Conservation (phyloP, 208 protist species). For the Leishmania martiniquensis region DNA sequence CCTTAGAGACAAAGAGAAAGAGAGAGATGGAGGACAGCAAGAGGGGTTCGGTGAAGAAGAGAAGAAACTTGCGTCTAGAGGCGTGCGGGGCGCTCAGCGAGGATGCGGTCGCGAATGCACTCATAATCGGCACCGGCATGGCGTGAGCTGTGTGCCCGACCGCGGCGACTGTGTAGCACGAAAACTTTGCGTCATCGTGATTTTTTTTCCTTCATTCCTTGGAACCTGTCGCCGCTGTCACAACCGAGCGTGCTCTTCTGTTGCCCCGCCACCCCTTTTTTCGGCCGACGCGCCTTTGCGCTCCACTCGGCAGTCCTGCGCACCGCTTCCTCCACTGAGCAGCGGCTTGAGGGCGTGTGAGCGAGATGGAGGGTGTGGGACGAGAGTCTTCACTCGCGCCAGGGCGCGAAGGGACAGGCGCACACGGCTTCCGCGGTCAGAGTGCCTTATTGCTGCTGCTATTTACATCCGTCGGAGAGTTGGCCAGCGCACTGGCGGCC, state of each 20-base stretch:
- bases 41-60: too few relatives aligned
- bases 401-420: neutral
- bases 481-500: neutral
- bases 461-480: neutral
- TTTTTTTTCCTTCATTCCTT: neutral
- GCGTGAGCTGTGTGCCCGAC: neutral
- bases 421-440: neutral
- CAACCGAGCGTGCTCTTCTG: neutral
- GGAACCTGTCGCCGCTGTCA: neutral
- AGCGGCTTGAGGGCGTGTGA: neutral
- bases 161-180: neutral
- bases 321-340: neutral
- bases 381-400: neutral
- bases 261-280: neutral
- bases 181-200: neutral
- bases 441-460: neutral
- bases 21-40: neutral
- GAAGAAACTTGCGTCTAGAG: too few relatives aligned
- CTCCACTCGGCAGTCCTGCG: neutral
- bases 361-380: neutral
- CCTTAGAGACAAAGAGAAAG: neutral
- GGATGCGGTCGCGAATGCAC: neutral
- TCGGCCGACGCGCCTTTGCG: neutral
- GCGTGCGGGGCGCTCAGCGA: neutral
- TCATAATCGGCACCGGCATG: neutral